Evolutionary conservation across 352 stramenopile genomes (phyloP).

Genomic region (Saprolegnia diclina): DNA sequence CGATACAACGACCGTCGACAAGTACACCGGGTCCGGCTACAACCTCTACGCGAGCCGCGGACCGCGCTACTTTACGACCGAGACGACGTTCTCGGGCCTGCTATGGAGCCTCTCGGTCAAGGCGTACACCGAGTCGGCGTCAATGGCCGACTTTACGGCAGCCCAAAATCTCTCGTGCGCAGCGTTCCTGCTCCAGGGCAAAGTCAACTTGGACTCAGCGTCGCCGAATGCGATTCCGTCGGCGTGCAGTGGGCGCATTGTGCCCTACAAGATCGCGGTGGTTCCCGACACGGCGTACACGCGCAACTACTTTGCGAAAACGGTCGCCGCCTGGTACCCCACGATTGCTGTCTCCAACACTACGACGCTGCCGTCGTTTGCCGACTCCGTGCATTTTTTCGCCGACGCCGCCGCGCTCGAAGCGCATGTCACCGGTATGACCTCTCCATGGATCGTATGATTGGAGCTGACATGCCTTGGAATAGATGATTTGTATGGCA

Average conservation of each 20-base stretch:
- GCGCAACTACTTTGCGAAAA: conserved; percentile 55
- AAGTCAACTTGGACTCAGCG: conserved; percentile 34
- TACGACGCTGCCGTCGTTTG: conserved; percentile 33
- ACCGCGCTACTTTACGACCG: not conserved
- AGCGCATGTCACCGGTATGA: conserved; percentile 35
- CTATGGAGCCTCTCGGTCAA: conserved; percentile 6
- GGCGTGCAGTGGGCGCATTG: conserved; percentile 36
- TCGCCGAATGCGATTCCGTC: conserved; percentile 38
- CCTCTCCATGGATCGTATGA: not conserved
- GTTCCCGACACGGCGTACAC: conserved; percentile 52
- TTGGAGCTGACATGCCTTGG: conserved; percentile 24
- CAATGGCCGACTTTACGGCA: not conserved
- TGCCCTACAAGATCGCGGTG: conserved; percentile 55
- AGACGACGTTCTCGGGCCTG: conserved; percentile 17
- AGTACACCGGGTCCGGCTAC: conserved; percentile 44
- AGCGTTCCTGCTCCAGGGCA: conserved; percentile 31
- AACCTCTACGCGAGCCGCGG: conserved; percentile 35
- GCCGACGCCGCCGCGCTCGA: conserved; percentile 30
- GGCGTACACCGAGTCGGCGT: not conserved
- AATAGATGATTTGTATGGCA: conserved; percentile 32
- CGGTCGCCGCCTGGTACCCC: conserved; percentile 58
- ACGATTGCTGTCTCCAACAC: conserved; percentile 30
- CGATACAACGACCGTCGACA: conserved; percentile 25
- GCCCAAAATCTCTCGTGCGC: conserved; percentile 7
- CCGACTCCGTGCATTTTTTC: conserved; percentile 38